Evolutionary conservation across 106 monocot genomes (phyloP), one percentile per base, ranked within the genome.

Genomic region (Chionographis japonica): DNA sequence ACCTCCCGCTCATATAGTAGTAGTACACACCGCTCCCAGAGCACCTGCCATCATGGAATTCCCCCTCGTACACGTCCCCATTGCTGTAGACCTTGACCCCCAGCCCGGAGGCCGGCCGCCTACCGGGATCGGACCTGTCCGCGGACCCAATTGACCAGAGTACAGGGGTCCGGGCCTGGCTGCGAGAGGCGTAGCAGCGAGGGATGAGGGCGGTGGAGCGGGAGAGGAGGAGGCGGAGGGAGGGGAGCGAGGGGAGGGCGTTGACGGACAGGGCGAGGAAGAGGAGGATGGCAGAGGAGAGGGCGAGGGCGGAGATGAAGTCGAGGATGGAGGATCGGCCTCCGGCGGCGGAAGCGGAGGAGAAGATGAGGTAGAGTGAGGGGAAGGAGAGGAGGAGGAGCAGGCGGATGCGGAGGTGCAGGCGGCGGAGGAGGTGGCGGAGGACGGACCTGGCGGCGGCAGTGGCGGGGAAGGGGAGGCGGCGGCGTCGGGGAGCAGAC

Each of bases 1-100:
- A 95, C 75, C 91, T 79, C 69, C 95, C 95, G 54, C 95, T 95
- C 95, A 95, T 88, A 75, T 89, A 91, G 58, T 95, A 95, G 62
- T 95, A 86, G 75, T 95, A 95, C 8, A 95, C 95, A 57, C 95
- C 95, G 38, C 91, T 91, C 38, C 91, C 95, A 2, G 91, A 88
- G 62, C 83, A 86, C 75, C 82, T 86, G 13, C 95, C 91, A 54
- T 66, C 51, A 52, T 89, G 84, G 61, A 88, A 86, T 68, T 95
- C 91, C 10, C 95, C 95, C 80, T 95, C 95, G 68, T 84, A 95
- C 16, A 91, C 86, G 69, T 95, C 95, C 1, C 95, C 95, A 19
- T 95, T 91, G 74, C 81, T 85, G 72, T 89, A 97, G 7, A 80
- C 84, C 75, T 97, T 86, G 46, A 86, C 85, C 64, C 75, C 80